Evolutionary conservation across 441 rosid species (phyloP).

Genomic region (Rhodomyrtus psidioides): DNA sequence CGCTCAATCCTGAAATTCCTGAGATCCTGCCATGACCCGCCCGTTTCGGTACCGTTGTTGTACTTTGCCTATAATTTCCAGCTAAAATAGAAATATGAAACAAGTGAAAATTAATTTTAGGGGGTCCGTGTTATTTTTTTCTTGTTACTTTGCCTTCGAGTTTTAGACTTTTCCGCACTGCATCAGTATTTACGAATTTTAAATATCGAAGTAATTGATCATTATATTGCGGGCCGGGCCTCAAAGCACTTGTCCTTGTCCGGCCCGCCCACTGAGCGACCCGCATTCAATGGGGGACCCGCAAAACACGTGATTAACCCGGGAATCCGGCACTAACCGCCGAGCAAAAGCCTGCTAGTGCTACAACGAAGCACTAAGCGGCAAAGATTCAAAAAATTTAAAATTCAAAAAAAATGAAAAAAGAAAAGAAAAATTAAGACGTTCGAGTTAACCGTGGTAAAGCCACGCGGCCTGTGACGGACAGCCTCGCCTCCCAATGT

Average conservation of each 20-base stretch:
- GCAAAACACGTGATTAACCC: background rate
- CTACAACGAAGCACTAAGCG: background rate
- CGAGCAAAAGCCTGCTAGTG: background rate
- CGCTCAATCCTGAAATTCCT: no score
- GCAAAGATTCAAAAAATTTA: background rate
- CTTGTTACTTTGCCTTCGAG: no score
- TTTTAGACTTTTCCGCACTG: no score
- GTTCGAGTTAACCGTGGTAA: background rate
- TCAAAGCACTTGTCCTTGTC: background rate
- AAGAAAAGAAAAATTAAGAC: background rate
- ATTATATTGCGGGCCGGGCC: background rate
- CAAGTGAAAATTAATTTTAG: no score
- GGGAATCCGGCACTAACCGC: background rate
- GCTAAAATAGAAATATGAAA: no score
- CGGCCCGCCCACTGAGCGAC: background rate
- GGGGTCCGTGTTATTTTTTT: no score
- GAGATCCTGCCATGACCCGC: no score
- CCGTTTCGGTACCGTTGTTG: no score
- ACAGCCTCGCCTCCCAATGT: background rate
- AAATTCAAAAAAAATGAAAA: background rate
- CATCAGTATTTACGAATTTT: no score
- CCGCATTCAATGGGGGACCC: background rate
- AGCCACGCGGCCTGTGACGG: background rate
- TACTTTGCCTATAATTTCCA: no score
- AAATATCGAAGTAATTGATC: no score